phyloP scores from a whole-genome alignment of 192 early-diverging fungal genomes.

The Hyaloraphidium curvatum region DNA sequence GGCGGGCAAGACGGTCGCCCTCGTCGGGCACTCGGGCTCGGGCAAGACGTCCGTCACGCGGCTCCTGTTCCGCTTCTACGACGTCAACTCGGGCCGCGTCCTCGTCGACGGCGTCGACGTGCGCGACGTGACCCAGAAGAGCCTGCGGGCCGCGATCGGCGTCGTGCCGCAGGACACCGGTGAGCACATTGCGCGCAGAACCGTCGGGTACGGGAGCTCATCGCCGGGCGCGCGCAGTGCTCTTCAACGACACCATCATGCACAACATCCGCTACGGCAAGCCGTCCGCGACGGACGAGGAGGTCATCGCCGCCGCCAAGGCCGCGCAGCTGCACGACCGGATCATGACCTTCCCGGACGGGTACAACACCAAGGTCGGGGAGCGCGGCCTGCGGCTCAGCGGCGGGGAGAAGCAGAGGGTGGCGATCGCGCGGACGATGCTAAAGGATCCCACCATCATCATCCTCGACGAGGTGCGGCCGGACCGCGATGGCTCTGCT shows the following conservation, averaged over 20 bases:
- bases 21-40: conserved; percentile 57
- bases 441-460: conserved; percentile 47
- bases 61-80: conserved; percentile 41
- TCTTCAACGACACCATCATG: conserved; percentile 86
- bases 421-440: conserved; percentile 68
- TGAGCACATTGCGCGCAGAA: neutral
- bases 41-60: conserved; percentile 27
- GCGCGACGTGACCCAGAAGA: conserved; percentile 35
- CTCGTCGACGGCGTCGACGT: conserved; percentile 74
- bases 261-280: conserved; percentile 82
- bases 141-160: conserved; percentile 64
- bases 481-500: conserved; percentile 49
- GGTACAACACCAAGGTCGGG: conserved; percentile 40
- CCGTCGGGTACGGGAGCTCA: neutral
- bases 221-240: conserved; percentile 58
- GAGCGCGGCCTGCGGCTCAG: conserved; percentile 50
- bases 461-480: conserved; percentile 85
- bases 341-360: conserved; percentile 53
- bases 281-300: conserved; percentile 37
- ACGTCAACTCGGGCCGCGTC: conserved; percentile 59
- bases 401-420: conserved; percentile 83
- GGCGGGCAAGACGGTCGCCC: conserved; percentile 49
- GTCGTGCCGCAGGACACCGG: conserved; percentile 60
- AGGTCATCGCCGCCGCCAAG: conserved; percentile 47
- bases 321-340: conserved; percentile 66